Conservation (phyloP, 805 yeast genomes). For the Danielia reshetovae region DNA sequence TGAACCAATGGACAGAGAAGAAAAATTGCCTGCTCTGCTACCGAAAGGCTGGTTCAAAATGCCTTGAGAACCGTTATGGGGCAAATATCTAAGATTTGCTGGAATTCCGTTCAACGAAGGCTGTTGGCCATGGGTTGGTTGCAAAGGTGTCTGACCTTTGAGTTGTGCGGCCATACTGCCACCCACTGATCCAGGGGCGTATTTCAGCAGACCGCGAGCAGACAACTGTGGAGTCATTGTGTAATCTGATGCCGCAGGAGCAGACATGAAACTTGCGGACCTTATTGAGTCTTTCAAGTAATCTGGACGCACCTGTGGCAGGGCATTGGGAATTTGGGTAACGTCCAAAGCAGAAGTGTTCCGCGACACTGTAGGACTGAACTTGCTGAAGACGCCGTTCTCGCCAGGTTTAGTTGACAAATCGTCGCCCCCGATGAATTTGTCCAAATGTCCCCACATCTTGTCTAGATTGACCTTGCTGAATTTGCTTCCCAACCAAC, state of each 20-base stretch:
- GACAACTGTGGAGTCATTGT: slow-evolving; percentile 10
- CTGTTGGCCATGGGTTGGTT: neutral
- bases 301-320: slow-evolving; percentile 1
- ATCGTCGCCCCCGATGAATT: slow-evolving; percentile 84
- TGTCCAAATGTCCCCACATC: slow-evolving; percentile 86
- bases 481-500: slow-evolving; percentile 66
- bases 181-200: slow-evolving; percentile 10
- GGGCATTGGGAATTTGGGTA: slow-evolving; percentile 9
- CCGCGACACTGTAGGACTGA: slow-evolving; percentile 66
- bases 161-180: neutral
- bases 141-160: no score
- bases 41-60: slow-evolving; percentile 8
- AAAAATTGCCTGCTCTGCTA: slow-evolving; percentile 13
- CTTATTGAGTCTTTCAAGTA: neutral
- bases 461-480: slow-evolving; percentile 68
- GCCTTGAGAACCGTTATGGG: slow-evolving; percentile 8
- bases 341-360: slow-evolving; percentile 40
- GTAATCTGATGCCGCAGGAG: slow-evolving; percentile 6
- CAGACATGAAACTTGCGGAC: slow-evolving; percentile 1
- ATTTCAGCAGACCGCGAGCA: slow-evolving; percentile 6
- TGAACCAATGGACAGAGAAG: slow-evolving; percentile 20
- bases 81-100: no score
- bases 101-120: neutral
- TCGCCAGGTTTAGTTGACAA: slow-evolving; percentile 33
- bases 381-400: slow-evolving; percentile 64